These are phyloP conservation scores for Draba incana DNA, from an alignment of 345 rosid genomes.

Conservation along the genomic window DNA sequence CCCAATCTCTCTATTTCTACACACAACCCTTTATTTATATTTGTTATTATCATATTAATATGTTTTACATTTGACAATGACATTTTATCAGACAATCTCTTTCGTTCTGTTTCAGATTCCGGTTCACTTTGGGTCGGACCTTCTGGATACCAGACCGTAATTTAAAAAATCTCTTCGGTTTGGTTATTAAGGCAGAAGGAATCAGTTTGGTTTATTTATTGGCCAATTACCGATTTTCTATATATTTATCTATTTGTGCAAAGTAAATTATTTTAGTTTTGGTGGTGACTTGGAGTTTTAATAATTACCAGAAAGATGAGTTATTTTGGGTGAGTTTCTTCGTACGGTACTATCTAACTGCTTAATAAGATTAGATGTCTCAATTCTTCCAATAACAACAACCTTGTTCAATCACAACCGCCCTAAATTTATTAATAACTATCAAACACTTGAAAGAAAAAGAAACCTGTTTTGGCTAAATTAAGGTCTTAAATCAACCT, in stretches of 20 bases:
- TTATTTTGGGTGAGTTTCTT: slow-evolving; percentile 28
- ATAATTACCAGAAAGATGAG: slow-evolving; percentile 21
- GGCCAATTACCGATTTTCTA: slow-evolving; percentile 12
- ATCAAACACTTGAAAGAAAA: background rate
- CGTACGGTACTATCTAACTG: slow-evolving; percentile 27
- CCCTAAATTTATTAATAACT: slow-evolving; percentile 3
- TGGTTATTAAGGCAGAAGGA: background rate
- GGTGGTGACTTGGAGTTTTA: background rate
- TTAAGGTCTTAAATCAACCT: slow-evolving; percentile 6
- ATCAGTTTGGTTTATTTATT: slow-evolving; percentile 7
- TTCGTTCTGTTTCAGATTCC: slow-evolving; percentile 14
- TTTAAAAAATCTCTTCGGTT: background rate
- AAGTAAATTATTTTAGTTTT: slow-evolving; percentile 5
- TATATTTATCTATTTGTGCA: background rate
- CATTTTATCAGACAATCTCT: slow-evolving; percentile 25
- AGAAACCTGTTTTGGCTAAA: slow-evolving; percentile 17
- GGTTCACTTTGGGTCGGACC: slow-evolving; percentile 5
- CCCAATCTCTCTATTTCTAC: background rate
- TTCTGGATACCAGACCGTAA: background rate
- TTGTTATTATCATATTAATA: slow-evolving; percentile 3
- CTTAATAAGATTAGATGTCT: slow-evolving; percentile 29
- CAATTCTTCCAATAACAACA: slow-evolving; percentile 14
- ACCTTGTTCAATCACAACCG: slow-evolving; percentile 14
- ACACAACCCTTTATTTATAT: background rate
- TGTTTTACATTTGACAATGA: slow-evolving; percentile 20